A percentile compares a stretch with the other conserved stretches of the same genome.
These are phyloP conservation scores for Ganoderma leucocontextum DNA, from an alignment of 1,284 basidiomycete genomes.

Conservation along the genomic window DNA sequence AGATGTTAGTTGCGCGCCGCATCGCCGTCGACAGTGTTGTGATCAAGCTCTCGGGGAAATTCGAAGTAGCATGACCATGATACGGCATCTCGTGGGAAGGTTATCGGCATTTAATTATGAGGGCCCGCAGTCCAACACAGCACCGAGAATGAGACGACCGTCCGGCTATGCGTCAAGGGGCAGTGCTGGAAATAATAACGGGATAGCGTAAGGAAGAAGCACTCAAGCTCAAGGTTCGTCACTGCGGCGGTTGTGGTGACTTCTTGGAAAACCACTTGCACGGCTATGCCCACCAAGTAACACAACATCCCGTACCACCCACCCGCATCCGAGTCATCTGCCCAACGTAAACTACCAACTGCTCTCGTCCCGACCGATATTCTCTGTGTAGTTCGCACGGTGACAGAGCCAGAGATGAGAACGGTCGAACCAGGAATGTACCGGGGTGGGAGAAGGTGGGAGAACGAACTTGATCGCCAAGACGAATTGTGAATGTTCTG, in stretches of 20 bases:
- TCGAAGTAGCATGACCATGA: not conserved
- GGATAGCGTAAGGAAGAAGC: not conserved
- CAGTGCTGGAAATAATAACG: not conserved
- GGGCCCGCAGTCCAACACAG: not conserved
- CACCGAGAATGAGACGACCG: not conserved
- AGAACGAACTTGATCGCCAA: not conserved
- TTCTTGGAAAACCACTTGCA: not conserved
- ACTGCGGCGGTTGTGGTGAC: not conserved
- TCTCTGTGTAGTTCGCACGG: not conserved
- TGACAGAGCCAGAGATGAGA: not conserved
- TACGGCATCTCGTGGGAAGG: not conserved
- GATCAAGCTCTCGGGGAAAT: constrained; percentile 3
- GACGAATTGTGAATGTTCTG: not conserved
- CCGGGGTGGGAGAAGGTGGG: no score
- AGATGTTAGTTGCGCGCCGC: not conserved
- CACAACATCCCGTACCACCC: not conserved
- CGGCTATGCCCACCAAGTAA: not conserved
- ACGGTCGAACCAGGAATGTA: not conserved
- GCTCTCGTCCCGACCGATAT: not conserved
- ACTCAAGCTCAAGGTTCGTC: not conserved
- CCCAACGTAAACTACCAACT: not conserved
- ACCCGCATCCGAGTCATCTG: not conserved
- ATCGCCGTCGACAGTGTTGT: not conserved
- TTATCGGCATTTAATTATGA: not conserved
- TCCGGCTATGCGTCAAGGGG: not conserved